Evolutionary conservation across 495 filamentous ascomycete species (phyloP).

Genomic region (Penicillium bovifimosum): DNA sequence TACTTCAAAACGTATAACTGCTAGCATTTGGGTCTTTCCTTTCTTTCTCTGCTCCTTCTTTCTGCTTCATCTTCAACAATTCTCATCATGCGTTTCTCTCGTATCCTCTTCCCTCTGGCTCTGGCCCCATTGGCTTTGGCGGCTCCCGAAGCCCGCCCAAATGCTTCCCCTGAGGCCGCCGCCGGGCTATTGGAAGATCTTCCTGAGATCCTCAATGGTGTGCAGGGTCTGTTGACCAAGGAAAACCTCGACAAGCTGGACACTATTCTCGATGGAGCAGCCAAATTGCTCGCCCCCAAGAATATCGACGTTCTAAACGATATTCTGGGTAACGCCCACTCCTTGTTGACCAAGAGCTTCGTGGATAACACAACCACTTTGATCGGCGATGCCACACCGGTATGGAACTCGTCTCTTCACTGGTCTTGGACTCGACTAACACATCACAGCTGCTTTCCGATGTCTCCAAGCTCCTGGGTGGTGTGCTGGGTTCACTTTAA

Average conservation of each 20-base stretch:
- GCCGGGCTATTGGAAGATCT: slow-evolving; percentile 25
- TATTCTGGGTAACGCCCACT: slow-evolving; percentile 31
- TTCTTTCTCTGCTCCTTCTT: neutral
- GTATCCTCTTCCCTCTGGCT: slow-evolving; percentile 24
- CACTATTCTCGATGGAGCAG: slow-evolving; percentile 30
- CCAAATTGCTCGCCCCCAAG: slow-evolving; percentile 25
- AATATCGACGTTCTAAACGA: slow-evolving; percentile 30
- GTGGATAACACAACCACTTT: slow-evolving; percentile 44
- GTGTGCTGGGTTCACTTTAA: slow-evolving; percentile 24
- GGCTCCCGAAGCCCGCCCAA: slow-evolving; percentile 29
- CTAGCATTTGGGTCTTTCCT: neutral
- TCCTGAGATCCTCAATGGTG: slow-evolving; percentile 20
- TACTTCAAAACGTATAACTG: slow-evolving; percentile 4
- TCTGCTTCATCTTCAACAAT: neutral
- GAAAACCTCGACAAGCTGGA: slow-evolving; percentile 42
- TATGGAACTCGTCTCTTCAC: slow-evolving; percentile 21
- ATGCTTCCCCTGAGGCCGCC: slow-evolving; percentile 18
- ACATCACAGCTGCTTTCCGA: slow-evolving; percentile 26
- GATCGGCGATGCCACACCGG: slow-evolving; percentile 48
- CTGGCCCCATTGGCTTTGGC: slow-evolving; percentile 31
- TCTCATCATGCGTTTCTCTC: slow-evolving; percentile 26
- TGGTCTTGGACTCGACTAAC: neutral
- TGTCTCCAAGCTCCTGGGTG: slow-evolving; percentile 31
- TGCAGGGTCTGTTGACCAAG: slow-evolving; percentile 30
- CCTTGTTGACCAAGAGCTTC: slow-evolving; percentile 28